Percentiles rank a stretch among this genome's conserved stretches.
Conservation (phyloP, 2,329 filamentous ascomycete genomes). For the Ophiostoma himal-ulmi region DNA sequence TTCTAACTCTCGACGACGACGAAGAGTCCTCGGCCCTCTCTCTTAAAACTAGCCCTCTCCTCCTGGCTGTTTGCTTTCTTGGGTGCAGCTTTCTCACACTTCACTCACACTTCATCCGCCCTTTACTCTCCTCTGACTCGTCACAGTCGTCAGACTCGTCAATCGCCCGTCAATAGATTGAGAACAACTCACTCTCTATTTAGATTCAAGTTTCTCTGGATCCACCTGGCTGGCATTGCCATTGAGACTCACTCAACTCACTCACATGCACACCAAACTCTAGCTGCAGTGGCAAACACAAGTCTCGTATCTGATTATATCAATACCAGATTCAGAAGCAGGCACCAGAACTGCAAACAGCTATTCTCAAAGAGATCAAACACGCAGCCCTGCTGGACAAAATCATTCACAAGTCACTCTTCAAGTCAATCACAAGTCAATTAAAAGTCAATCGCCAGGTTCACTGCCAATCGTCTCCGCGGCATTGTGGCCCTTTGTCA, state of each 20-base stretch:
- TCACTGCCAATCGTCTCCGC: conserved; percentile 1
- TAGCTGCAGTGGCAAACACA: neutral
- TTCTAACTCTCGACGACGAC: neutral
- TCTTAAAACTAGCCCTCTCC: neutral
- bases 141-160: neutral
- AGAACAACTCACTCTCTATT: neutral
- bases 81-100: neutral
- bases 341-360: neutral
- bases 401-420: neutral
- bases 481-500: neutral
- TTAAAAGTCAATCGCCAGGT: neutral
- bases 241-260: no score
- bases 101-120: neutral
- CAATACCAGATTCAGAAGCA: neutral
- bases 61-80: neutral
- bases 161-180: neutral
- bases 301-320: no score
- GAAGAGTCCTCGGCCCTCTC: neutral
- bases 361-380: neutral
- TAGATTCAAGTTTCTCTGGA: no score
- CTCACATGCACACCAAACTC: neutral
- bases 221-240: no score
- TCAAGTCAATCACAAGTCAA: neutral
- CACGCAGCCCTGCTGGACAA: neutral
- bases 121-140: neutral